Evolutionary conservation across 495 filamentous ascomycete genomes (phyloP), one percentile per base, ranked within the genome.

Genomic region (Talaromyces wortmannii): DNA sequence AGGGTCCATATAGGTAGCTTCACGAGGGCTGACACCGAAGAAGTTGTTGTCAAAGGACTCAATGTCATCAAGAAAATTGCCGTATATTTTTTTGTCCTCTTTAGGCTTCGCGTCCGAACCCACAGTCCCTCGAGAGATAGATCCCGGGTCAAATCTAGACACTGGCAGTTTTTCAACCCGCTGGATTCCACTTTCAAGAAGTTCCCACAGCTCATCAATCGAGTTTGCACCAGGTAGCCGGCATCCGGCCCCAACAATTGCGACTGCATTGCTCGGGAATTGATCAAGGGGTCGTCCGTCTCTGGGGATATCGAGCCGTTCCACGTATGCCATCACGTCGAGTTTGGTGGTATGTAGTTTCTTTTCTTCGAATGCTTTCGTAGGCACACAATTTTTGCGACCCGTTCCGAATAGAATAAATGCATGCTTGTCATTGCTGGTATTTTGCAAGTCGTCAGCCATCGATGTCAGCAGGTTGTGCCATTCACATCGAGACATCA

Each of bases 401-500:
- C 62, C 63, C 15, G 67, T 58, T 4, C 69, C 69, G 52, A 70
- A 67, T 16, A 52, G 50, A 7, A 57, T 66, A 47, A 71, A 55
- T 4, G 13, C 32, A 42, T 63, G 63, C 10, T 50, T 44, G 40
- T 54, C 55, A 7, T 23, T 15, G 15, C 10, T 29, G 18, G 48
- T 40, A 7, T 48, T 29, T 43, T 59, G 52, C 4, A 70, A 58
- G 40, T 70, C 61, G 3, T 57, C 48, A 7, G 65, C 63, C 10
- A 71, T 30, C n/a, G 57, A 53, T 23, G 56, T 53, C 3, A 70
- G 51, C 13, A 72, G 55, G 12, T 15, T 58, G 33, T 60, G 68
- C 69, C 69, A 72, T 55, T 73, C 66, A 40, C 67, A 73, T 8
- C 61, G 54, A 13, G 63, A 61, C n/a, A 64, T 61, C 6, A 73